phyloP scores from a whole-genome alignment of 352 stramenopile genomes.

The Halophytophthora batemanensis region DNA sequence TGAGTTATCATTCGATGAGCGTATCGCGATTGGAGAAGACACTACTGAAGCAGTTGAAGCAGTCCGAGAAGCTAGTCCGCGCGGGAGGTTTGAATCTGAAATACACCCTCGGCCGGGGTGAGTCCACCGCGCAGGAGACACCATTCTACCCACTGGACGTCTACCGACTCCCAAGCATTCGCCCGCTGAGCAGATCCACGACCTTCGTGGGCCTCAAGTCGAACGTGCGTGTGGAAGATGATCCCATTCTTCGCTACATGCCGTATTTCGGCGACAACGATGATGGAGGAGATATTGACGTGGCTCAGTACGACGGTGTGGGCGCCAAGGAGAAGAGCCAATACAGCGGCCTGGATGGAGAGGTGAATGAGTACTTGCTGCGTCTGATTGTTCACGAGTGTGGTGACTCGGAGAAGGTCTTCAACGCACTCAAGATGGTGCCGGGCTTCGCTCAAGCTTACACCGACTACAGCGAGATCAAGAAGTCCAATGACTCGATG shows the following conservation, averaged over 20 bases:
- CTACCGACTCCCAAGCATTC: slow-evolving; percentile 35
- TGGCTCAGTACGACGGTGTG: slow-evolving; percentile 67
- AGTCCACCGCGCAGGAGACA: slow-evolving; percentile 20
- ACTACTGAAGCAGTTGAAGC: slow-evolving; percentile 42
- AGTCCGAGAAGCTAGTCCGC: slow-evolving; percentile 24
- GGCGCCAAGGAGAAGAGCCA: slow-evolving; percentile 28
- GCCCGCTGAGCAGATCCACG: slow-evolving; percentile 62
- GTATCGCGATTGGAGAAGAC: slow-evolving; percentile 26
- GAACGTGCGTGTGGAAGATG: slow-evolving; percentile 82
- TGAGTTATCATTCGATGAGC: slow-evolving; percentile 13
- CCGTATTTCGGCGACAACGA: slow-evolving; percentile 93
- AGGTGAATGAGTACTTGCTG: slow-evolving; percentile 71
- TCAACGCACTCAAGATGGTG: slow-evolving; percentile 55
- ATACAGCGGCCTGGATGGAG: slow-evolving; percentile 51
- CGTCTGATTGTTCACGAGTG: slow-evolving; percentile 57
- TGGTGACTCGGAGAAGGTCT: slow-evolving; percentile 53
- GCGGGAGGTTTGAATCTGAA: slow-evolving; percentile 23
- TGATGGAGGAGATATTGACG: slow-evolving; percentile 68
- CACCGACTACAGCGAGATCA: slow-evolving; percentile 67
- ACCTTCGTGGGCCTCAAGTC: slow-evolving; percentile 62
- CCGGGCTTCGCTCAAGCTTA: slow-evolving; percentile 54
- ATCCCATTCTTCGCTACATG: slow-evolving; percentile 85
- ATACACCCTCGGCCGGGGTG: slow-evolving; percentile 27
- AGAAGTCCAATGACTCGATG: slow-evolving; percentile 52
- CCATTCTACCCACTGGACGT: slow-evolving; percentile 22